Evolutionary conservation across 2,329 filamentous ascomycete genomes (phyloP).

Genomic region (Paracamarosporium sp.): DNA sequence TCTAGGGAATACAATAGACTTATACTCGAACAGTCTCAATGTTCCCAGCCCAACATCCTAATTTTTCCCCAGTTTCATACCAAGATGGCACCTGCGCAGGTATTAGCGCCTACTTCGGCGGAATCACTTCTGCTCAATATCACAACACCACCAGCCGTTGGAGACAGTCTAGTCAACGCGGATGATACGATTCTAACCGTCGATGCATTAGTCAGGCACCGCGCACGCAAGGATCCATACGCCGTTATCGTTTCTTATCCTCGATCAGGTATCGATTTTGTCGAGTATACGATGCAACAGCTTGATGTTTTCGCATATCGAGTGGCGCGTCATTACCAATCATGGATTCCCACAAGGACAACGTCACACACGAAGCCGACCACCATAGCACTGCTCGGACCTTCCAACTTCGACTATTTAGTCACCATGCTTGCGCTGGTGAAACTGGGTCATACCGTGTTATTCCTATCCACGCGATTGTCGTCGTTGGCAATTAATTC

Average conservation of each 20-base stretch:
- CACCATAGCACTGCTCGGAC: conserved; percentile 59
- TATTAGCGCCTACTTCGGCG: too few species aligned
- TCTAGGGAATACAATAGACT: too few species aligned
- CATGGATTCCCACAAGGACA: conserved; percentile 23
- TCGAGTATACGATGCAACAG: conserved; percentile 56
- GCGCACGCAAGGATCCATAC: conserved; percentile 44
- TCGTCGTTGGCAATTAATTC: conserved; percentile 59
- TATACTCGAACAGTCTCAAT: too few species aligned
- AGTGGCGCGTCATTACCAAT: conserved; percentile 28
- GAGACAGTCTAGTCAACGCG: too few species aligned
- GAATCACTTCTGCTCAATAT: too few species aligned
- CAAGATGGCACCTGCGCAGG: too few species aligned
- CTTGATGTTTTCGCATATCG: conserved; percentile 51
- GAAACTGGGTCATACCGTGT: conserved; percentile 62
- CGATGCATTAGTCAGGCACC: conserved; percentile 48
- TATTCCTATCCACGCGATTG: conserved; percentile 63
- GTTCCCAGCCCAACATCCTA: too few species aligned
- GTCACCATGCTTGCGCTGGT: conserved; percentile 62
- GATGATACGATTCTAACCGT: conserved; percentile 46
- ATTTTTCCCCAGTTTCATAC: too few species aligned
- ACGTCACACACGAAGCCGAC: conserved; percentile 22
- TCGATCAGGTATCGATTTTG: conserved; percentile 51
- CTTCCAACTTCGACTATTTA: conserved; percentile 63
- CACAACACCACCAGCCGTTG: too few species aligned
- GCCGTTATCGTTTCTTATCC: conserved; percentile 54